These are phyloP conservation scores for Nitzschia palea DNA, from an alignment of 108 stramenopile genomes.

Conservation along the genomic window DNA sequence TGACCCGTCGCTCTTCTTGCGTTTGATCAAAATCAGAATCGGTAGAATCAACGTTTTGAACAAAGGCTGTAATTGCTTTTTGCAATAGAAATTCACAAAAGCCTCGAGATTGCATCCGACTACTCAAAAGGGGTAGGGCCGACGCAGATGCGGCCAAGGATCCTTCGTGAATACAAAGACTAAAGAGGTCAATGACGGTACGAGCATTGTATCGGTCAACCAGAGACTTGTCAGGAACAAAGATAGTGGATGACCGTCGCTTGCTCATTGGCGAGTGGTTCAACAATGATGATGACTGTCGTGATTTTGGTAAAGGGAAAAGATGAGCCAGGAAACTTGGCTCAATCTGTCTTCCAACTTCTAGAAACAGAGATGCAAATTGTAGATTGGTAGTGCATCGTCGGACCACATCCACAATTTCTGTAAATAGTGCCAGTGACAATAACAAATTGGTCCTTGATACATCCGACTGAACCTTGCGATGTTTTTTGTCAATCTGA, in stretches of 20 bases:
- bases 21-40: conserved; percentile 26
- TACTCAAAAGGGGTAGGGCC: conserved; percentile 26
- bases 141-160: conserved; percentile 29
- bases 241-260: not conserved
- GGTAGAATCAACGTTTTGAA: conserved; percentile 12
- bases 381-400: conserved; percentile 26
- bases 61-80: conserved; percentile 16
- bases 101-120: conserved; percentile 13
- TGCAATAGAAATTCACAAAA: conserved; percentile 25
- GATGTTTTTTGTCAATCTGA: conserved; percentile 11
- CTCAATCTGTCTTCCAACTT: conserved; percentile 38
- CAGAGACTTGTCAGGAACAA: not conserved
- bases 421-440: conserved; percentile 9
- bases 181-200: conserved; percentile 22
- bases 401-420: conserved; percentile 20
- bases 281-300: not conserved
- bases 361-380: conserved; percentile 41
- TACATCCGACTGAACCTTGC: conserved; percentile 7
- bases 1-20: conserved; percentile 29
- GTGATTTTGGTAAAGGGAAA: conserved; percentile 23
- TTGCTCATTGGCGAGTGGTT: not conserved
- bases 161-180: conserved; percentile 20
- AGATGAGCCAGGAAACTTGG: conserved; percentile 27
- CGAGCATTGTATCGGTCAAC: conserved; percentile 9
- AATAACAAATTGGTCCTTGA: conserved; percentile 7